phyloP scores from a whole-genome alignment of 2,329 filamentous ascomycete genomes.

The Aspergillus quadricinctus region DNA sequence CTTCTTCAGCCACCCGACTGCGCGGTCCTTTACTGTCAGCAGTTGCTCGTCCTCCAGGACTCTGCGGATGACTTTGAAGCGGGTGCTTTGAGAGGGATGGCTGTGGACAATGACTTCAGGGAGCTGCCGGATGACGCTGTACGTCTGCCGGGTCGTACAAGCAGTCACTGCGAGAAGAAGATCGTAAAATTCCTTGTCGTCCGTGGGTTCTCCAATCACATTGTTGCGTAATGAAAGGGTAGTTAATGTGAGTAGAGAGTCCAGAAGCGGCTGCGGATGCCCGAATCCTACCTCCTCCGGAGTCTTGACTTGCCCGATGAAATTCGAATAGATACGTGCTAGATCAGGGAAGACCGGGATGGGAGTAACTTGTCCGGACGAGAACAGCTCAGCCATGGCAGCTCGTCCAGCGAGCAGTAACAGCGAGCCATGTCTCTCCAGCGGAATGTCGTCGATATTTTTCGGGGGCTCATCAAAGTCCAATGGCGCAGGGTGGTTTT shows the following conservation, averaged over 20 bases:
- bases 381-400: slow-evolving; percentile 48
- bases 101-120: slow-evolving; percentile 43
- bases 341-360: slow-evolving; percentile 53
- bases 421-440: slow-evolving; percentile 53
- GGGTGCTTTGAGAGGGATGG: slow-evolving; percentile 49
- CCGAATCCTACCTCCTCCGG: slow-evolving; percentile 37
- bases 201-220: slow-evolving; percentile 41
- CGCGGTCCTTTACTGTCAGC: slow-evolving; percentile 53
- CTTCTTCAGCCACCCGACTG: slow-evolving; percentile 58
- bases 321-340: slow-evolving; percentile 48
- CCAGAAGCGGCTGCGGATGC: slow-evolving; percentile 51
- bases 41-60: slow-evolving; percentile 53
- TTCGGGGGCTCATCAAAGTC: slow-evolving; percentile 54
- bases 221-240: slow-evolving; percentile 47
- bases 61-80: slow-evolving; percentile 52
- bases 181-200: slow-evolving; percentile 50
- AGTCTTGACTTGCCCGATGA: slow-evolving; percentile 43
- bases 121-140: slow-evolving; percentile 35
- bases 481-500: slow-evolving; percentile 39
- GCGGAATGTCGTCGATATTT: slow-evolving; percentile 50
- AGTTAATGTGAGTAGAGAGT: slow-evolving; percentile 51
- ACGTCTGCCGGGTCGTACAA: slow-evolving; percentile 34
- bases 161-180: slow-evolving; percentile 47
- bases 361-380: slow-evolving; percentile 32
- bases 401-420: slow-evolving; percentile 52